These are phyloP conservation scores for Ophiostoma piceae DNA, from an alignment of 2,329 filamentous ascomycete genomes.

Conservation along the genomic window DNA sequence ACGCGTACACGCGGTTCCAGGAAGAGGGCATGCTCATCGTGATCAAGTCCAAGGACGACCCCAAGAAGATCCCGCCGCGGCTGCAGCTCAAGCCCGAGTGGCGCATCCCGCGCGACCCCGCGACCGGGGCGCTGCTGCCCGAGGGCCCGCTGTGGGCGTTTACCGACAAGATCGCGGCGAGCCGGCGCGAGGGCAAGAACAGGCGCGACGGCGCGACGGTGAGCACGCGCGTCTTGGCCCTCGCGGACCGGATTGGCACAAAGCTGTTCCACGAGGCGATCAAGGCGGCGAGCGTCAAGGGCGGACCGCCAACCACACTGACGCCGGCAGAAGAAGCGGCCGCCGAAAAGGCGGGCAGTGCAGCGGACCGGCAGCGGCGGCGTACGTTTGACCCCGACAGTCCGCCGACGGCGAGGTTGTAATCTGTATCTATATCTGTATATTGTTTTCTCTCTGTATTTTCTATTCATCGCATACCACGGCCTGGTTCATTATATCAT, in stretches of 20 bases:
- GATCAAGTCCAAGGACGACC: conserved; percentile 62
- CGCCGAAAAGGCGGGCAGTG: neutral
- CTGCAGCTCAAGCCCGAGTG: conserved; percentile 70
- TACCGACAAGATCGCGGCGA: conserved; percentile 77
- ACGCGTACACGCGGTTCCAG: conserved; percentile 80
- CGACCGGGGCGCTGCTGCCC: conserved; percentile 57
- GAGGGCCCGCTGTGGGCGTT: conserved; percentile 85
- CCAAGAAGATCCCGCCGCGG: conserved; percentile 51
- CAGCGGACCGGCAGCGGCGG: conserved; percentile 13
- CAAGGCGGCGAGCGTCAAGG: conserved; percentile 36
- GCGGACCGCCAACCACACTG: conserved; percentile 35
- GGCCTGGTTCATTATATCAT: neutral
- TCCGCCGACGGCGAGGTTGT: conserved; percentile 18
- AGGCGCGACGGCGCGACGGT: conserved; percentile 88
- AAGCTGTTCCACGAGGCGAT: conserved; percentile 60
- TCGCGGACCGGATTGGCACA: conserved; percentile 69
- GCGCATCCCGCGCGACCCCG: conserved; percentile 61
- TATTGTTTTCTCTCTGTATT: neutral
- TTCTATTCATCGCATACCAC: neutral
- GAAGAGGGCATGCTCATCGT: conserved; percentile 84
- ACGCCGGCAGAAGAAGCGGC: neutral
- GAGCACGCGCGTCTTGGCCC: conserved; percentile 67
- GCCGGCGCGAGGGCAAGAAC: conserved; percentile 89
- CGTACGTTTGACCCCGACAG: conserved; percentile 19
- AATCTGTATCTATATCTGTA: neutral